A percentile compares a stretch with the other conserved stretches of the same genome.
Conservation (phyloP, 2,329 filamentous ascomycete species). For the Epichloe elymi region DNA sequence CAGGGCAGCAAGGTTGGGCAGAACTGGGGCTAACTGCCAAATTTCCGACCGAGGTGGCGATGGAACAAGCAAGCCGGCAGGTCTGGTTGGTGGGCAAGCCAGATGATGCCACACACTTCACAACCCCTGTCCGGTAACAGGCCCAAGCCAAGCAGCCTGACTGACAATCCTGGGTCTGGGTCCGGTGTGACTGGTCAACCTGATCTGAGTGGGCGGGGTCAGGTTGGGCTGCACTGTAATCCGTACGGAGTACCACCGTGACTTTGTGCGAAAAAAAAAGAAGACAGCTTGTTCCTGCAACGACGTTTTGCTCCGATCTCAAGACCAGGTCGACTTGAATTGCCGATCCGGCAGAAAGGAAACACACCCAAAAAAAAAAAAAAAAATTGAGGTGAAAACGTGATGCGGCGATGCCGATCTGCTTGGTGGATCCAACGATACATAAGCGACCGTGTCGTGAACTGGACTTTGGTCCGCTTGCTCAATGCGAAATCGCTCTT, state of each 20-base stretch:
- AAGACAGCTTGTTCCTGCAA: too few species aligned
- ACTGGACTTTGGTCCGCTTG: too few species aligned
- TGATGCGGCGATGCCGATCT: not conserved
- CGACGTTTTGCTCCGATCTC: too few species aligned
- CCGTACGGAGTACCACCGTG: not conserved
- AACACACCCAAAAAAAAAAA: not conserved
- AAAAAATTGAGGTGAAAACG: too few species aligned
- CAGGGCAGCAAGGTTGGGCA: not conserved
- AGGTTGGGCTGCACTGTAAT: constrained; percentile 2
- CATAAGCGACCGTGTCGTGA: not conserved
- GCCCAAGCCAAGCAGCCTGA: not conserved
- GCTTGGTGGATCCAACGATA: not conserved
- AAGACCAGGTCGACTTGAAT: not conserved
- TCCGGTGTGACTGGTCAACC: not conserved
- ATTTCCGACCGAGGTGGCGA: not conserved
- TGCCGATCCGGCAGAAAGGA: not conserved
- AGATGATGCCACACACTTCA: not conserved
- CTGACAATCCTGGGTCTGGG: not conserved
- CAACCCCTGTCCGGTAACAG: not conserved
- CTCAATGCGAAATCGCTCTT: too few species aligned
- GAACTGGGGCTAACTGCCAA: not conserved
- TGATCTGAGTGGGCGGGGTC: not conserved
- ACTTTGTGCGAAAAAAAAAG: not conserved
- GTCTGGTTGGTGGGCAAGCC: not conserved
- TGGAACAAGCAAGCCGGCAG: not conserved